These are phyloP conservation scores for Trichosporon ovoides DNA, from an alignment of 1,284 basidiomycete genomes.

Conservation along the genomic window DNA sequence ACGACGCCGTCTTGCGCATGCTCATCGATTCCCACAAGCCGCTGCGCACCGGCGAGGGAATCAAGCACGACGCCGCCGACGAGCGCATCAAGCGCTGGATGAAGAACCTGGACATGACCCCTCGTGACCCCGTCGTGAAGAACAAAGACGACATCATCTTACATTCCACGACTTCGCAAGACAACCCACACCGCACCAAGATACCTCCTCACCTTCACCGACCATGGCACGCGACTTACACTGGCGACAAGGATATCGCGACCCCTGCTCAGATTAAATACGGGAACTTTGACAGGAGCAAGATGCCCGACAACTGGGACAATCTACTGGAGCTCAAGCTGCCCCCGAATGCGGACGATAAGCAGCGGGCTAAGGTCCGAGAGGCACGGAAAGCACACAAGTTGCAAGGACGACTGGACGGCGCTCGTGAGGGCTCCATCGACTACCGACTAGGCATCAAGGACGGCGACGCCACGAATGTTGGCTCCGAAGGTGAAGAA, in stretches of 20 bases:
- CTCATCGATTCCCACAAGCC: slow-evolving; percentile 80
- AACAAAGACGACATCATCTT: background rate
- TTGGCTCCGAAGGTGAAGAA: slow-evolving; percentile 19
- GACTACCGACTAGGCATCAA: slow-evolving; percentile 59
- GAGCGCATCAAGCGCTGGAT: slow-evolving; percentile 61
- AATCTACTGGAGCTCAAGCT: slow-evolving; percentile 42
- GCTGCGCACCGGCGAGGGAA: slow-evolving; percentile 52
- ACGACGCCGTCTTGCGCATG: slow-evolving; percentile 75
- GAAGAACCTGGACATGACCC: slow-evolving; percentile 37
- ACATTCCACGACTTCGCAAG: background rate
- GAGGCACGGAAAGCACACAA: slow-evolving; percentile 56
- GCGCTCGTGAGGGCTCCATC: slow-evolving; percentile 65
- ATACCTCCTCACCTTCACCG: slow-evolving; percentile 45
- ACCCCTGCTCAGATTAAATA: slow-evolving; percentile 38
- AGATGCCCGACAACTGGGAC: slow-evolving; percentile 21
- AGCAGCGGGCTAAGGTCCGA: slow-evolving; percentile 54
- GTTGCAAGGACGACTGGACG: slow-evolving; percentile 57
- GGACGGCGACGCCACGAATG: slow-evolving; percentile 51
- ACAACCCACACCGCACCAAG: slow-evolving; percentile 33
- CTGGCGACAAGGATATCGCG: slow-evolving; percentile 24
- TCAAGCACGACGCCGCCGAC: slow-evolving; percentile 57
- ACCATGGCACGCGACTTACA: slow-evolving; percentile 46
- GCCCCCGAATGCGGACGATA: slow-evolving; percentile 52
- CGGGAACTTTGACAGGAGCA: slow-evolving; percentile 36
- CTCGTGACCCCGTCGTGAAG: slow-evolving; percentile 17